Conservation (phyloP, 2,329 filamentous ascomycete species). For the Phyllosticta paracitricarpa region DNA sequence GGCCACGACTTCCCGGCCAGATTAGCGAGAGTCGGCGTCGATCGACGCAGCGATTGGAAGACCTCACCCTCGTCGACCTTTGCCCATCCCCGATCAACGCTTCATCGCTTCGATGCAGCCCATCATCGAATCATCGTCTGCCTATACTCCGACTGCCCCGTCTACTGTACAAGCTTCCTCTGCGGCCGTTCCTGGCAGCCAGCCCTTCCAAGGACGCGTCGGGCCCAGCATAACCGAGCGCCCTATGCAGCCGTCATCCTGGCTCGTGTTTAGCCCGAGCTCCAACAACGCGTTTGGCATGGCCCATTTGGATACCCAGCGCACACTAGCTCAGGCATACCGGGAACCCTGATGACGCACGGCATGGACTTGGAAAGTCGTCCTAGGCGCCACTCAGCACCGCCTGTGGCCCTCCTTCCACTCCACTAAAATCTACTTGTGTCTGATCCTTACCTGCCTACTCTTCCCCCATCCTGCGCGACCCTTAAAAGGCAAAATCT, state of each 20-base stretch:
- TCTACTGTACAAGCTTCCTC: not conserved
- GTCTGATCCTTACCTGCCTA: not conserved
- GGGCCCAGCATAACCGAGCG: not conserved
- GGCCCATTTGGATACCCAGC: not conserved
- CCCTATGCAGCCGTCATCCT: not conserved
- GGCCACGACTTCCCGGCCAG: not conserved
- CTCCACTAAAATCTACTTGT: not conserved
- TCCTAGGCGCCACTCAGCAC: not conserved
- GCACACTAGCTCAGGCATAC: not conserved
- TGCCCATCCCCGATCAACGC: not conserved
- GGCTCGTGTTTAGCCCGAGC: not conserved
- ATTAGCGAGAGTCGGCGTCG: not conserved
- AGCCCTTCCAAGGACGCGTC: not conserved
- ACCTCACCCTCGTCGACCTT: not conserved
- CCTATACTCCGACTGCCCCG: not conserved
- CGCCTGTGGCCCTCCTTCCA: not conserved
- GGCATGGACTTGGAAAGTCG: not conserved
- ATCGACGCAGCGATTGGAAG: not conserved
- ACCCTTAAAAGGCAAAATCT: not conserved
- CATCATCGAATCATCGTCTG: not conserved
- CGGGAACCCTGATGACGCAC: not conserved
- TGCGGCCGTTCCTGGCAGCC: not conserved
- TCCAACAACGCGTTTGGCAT: not conserved
- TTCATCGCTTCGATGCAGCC: not conserved
- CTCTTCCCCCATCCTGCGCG: not conserved